Conservation (phyloP, 2,329 filamentous ascomycete species). For the Alternaria sp. region DNA sequence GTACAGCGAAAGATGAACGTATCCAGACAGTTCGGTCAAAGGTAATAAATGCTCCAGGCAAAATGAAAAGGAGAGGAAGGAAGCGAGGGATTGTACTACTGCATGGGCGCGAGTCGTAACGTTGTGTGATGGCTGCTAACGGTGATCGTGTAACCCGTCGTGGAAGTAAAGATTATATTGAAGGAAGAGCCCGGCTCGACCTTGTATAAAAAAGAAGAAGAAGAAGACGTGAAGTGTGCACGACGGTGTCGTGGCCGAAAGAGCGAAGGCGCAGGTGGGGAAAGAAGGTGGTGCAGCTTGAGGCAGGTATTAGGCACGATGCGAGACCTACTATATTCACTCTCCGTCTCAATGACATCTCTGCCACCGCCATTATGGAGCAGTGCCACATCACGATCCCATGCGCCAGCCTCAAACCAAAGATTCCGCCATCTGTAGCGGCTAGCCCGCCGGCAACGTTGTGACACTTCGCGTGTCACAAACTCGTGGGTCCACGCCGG, state of each 20-base stretch:
- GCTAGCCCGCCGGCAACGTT: constrained; percentile 33
- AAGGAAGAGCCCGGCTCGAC: constrained; percentile 44
- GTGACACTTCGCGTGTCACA: constrained; percentile 44
- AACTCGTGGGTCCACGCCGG: constrained; percentile 36
- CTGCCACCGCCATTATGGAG: constrained; percentile 25
- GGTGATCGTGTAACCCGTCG: constrained; percentile 25
- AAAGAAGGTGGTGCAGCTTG: constrained; percentile 29
- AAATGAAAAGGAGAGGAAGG: constrained; percentile 21
- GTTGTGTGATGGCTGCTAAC: constrained; percentile 21
- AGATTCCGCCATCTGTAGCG: constrained; percentile 36
- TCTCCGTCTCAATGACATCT: constrained; percentile 34
- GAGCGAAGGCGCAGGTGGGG: constrained; percentile 19
- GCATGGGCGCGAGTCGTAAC: constrained; percentile 34
- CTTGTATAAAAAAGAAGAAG: constrained; percentile 21
- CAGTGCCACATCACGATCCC: constrained; percentile 38
- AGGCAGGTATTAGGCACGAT: constrained; percentile 27
- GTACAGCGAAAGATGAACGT: constrained; percentile 32
- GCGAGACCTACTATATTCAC: constrained; percentile 45
- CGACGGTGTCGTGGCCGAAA: constrained; percentile 29
- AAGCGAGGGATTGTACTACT: constrained; percentile 34
- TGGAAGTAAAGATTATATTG: constrained; percentile 14
- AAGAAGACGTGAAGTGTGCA: constrained; percentile 16
- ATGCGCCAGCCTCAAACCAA: constrained; percentile 47
- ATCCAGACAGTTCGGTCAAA: constrained; percentile 38
- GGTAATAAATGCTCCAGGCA: constrained; percentile 33